Percentiles rank a stretch among this genome's conserved stretches.
phyloP scores from a whole-genome alignment of 2,329 filamentous ascomycete genomes.

The Dryadomyces quercivorus region DNA sequence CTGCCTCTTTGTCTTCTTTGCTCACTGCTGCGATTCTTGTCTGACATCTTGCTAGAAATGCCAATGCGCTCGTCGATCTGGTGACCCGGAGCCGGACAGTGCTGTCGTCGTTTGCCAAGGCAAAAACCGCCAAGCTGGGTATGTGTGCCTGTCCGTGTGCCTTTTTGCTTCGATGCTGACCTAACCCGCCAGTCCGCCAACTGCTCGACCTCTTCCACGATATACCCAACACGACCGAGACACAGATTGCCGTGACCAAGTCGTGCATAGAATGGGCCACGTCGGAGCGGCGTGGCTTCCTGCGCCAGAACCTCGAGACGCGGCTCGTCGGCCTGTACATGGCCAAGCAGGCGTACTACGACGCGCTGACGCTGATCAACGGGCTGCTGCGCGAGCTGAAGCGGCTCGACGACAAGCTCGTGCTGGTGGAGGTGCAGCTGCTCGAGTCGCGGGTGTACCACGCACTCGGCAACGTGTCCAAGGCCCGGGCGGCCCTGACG shows the following conservation, averaged over 20 bases:
- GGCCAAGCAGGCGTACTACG: constrained; percentile 95
- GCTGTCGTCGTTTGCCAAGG: constrained; percentile 93
- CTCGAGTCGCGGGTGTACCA: constrained; percentile 97
- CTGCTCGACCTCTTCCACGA: constrained; percentile 89
- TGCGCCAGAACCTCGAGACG: constrained; percentile 95
- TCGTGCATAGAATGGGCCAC: constrained; percentile 99
- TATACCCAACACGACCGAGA: constrained; percentile 90
- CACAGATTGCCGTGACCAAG: constrained; percentile 89
- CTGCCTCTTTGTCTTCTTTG: too few species aligned
- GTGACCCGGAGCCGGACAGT: constrained; percentile 83
- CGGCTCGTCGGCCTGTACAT: constrained; percentile 90
- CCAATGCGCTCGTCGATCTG: constrained; percentile 76
- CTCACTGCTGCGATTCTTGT: not conserved
- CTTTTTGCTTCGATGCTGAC: not conserved
- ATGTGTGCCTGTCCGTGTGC: constrained; percentile 22
- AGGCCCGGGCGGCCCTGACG: constrained; percentile 88
- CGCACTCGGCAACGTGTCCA: constrained; percentile 89
- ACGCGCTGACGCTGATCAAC: constrained; percentile 93
- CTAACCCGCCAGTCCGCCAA: constrained; percentile 60
- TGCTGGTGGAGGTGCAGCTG: constrained; percentile 93
- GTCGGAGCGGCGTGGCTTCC: constrained; percentile 84
- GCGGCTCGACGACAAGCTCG: constrained; percentile 95
- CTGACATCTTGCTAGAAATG: constrained; percentile 39
- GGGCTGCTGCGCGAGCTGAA: constrained; percentile 91
- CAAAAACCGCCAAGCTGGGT: constrained; percentile 97